These are phyloP conservation scores for Buddleja alternifolia DNA, from an alignment of 257 asterid genomes.

Conservation along the genomic window DNA sequence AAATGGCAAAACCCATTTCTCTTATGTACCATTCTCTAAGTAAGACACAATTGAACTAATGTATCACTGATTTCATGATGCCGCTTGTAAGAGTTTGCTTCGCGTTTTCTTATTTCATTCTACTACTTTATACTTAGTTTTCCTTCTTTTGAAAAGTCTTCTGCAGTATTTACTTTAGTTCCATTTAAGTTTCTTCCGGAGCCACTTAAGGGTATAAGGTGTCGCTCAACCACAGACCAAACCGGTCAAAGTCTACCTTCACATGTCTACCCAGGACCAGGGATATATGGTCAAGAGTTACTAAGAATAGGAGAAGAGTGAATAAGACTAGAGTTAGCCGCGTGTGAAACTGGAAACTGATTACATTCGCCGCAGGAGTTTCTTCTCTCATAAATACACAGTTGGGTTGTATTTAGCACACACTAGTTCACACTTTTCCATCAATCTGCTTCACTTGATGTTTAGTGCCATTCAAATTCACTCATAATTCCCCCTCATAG, in stretches of 20 bases:
- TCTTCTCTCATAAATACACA: not conserved
- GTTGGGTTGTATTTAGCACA: not conserved
- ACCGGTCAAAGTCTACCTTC: not conserved
- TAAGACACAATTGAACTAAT: not conserved
- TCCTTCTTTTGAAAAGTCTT: slow-evolving; percentile 6
- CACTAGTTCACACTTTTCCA: not conserved
- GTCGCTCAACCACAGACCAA: not conserved
- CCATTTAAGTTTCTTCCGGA: not conserved
- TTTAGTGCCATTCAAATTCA: not conserved
- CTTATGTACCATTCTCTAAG: not conserved
- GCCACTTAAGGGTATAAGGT: not conserved
- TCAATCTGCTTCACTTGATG: not conserved
- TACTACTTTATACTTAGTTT: not conserved
- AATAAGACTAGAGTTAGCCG: not conserved
- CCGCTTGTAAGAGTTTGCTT: not conserved
- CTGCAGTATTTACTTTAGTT: not conserved
- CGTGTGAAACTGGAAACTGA: not conserved
- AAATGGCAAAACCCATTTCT: not conserved
- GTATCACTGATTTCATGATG: not conserved
- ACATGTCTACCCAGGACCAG: not conserved
- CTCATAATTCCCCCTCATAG: not conserved
- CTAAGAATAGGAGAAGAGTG: not conserved
- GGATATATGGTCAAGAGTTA: not conserved
- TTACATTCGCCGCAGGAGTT: not conserved
- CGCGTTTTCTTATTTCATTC: not conserved